These are phyloP conservation scores for Oryza coarctata DNA, from an alignment of 176 grass and related monocot genomes.

Conservation along the genomic window DNA sequence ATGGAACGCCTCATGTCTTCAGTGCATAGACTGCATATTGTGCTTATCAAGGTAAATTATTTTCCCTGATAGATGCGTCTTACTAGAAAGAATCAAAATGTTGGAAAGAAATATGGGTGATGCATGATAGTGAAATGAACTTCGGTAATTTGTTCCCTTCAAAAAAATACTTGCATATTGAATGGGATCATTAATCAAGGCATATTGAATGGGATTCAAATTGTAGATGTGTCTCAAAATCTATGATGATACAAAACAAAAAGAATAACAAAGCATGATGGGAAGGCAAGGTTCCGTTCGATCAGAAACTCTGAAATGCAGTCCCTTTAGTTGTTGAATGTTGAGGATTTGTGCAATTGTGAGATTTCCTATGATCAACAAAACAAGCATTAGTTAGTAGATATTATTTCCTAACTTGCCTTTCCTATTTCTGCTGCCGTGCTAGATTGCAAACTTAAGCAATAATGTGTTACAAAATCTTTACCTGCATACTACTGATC, in stretches of 20 bases:
- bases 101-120: conserved; percentile 6
- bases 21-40: conserved; percentile 70
- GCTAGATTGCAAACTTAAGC: neutral
- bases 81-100: neutral
- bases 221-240: neutral
- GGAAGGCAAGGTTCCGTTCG: neutral
- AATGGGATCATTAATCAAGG: neutral
- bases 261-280: neutral
- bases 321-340: neutral
- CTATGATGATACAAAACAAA: neutral
- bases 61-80: neutral
- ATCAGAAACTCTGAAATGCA: neutral
- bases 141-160: neutral
- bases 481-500: neutral
- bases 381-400: neutral
- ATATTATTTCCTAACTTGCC: neutral
- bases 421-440: neutral
- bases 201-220: neutral
- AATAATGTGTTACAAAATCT: neutral
- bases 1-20: conserved; percentile 78
- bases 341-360: neutral
- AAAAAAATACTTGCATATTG: neutral
- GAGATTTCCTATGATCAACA: neutral
- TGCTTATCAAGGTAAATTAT: conserved; percentile 69
- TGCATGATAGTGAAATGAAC: neutral